Conservation (phyloP, 1,139 yeast species). For the Zygosaccharomyces pseudobailii region DNA sequence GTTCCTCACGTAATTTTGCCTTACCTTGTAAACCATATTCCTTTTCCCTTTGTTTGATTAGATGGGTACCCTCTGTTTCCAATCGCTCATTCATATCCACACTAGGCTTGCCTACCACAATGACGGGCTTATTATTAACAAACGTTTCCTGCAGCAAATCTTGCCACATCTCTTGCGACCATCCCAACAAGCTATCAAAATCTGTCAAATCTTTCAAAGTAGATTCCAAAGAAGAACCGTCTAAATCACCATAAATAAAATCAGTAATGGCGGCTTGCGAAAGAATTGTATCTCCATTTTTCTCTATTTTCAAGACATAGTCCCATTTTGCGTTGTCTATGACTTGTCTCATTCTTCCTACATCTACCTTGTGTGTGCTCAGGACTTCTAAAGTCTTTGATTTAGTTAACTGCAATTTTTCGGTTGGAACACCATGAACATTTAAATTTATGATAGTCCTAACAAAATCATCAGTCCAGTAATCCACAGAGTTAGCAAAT, state of each 20-base stretch:
- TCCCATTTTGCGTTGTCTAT: conserved; percentile 62
- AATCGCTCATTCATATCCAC: conserved; percentile 49
- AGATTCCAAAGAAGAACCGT: conserved; percentile 54
- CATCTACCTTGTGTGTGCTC: conserved; percentile 55
- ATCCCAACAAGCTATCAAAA: conserved; percentile 52
- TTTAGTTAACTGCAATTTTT: conserved; percentile 50
- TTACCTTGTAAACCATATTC: conserved; percentile 62
- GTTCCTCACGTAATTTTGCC: conserved; percentile 42
- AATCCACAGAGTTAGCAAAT: conserved; percentile 65
- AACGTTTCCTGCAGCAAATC: conserved; percentile 49
- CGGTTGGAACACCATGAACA: conserved; percentile 74
- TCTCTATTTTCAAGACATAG: conserved; percentile 62
- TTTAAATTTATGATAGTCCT: conserved; percentile 55
- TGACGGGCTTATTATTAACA: conserved; percentile 61
- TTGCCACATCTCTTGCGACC: conserved; percentile 72
- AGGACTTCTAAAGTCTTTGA: conserved; percentile 48
- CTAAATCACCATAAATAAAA: conserved; percentile 66
- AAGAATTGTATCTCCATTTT: conserved; percentile 51
- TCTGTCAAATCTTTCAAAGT: conserved; percentile 56
- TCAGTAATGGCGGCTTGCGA: conserved; percentile 69
- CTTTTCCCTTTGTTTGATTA: conserved; percentile 46
- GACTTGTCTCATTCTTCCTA: conserved; percentile 60
- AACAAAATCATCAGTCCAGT: conserved; percentile 65
- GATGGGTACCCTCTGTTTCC: conserved; percentile 48
- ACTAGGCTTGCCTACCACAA: conserved; percentile 77